These are phyloP conservation scores for Sporodiniella umbellata DNA, from an alignment of 371 early-diverging fungal genomes.

Conservation along the genomic window DNA sequence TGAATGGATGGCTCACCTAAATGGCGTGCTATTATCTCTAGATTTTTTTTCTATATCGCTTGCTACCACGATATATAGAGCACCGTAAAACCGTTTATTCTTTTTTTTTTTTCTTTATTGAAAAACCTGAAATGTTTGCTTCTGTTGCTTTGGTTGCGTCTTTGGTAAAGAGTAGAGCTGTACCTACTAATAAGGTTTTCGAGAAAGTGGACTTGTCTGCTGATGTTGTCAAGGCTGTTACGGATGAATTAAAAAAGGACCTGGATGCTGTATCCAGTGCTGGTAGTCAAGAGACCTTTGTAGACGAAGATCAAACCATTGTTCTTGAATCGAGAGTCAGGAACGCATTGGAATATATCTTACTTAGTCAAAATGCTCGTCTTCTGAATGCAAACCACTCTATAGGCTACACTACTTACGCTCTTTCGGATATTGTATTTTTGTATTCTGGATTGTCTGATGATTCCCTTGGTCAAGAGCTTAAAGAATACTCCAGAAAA, in stretches of 20 bases:
- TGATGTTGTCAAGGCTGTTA: slow-evolving; percentile 24
- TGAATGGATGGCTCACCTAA: slow-evolving; percentile 21
- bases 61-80: too few species aligned
- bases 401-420: slow-evolving; percentile 71
- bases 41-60: slow-evolving; percentile 1
- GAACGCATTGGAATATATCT: slow-evolving; percentile 22
- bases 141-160: slow-evolving; percentile 32
- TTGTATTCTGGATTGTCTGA: slow-evolving; percentile 63
- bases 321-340: slow-evolving; percentile 34
- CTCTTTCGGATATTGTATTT: slow-evolving; percentile 75
- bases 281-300: slow-evolving; percentile 44
- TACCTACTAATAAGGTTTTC: slow-evolving; percentile 9
- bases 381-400: slow-evolving; percentile 66
- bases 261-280: slow-evolving; percentile 33
- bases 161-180: slow-evolving; percentile 17
- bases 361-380: slow-evolving; percentile 20
- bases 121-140: slow-evolving; percentile 19
- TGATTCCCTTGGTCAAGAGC: slow-evolving; percentile 61
- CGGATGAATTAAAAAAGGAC: slow-evolving; percentile 24
- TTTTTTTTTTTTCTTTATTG: neutral
- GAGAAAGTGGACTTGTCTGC: slow-evolving; percentile 17
- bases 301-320: slow-evolving; percentile 38
- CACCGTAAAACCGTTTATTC: too few species aligned
- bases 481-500: slow-evolving; percentile 58
- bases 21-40: slow-evolving; percentile 20